Base-by-base conservation (phyloP, 345 rosid genomes). In the Eucalyptus pauciflora region DNA sequence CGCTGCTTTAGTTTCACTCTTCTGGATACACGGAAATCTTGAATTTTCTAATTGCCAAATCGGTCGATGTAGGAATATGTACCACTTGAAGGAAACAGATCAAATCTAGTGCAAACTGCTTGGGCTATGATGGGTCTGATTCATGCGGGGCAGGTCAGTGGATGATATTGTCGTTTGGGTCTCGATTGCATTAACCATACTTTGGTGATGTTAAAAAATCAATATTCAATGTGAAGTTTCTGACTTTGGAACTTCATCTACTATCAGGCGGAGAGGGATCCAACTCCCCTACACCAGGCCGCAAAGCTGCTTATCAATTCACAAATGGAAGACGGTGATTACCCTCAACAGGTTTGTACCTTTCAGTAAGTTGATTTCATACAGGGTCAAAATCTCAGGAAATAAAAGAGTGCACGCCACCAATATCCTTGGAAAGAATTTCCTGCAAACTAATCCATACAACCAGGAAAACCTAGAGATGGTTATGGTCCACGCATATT, bases 221-320 rank as follows among this genome's bases (percentile, higher is more conserved):
- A 12, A 29, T 16, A 22, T 31, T 22, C 50, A 14, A 60, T 83
- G 52, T 56, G 83, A 62, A 43, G 12, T 43, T 48, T 25, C 89
- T 58, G 24, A 56, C 31, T 25, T n/a, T 67, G 33, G 27, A 11
- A 3, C 16, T 25, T 79, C 67, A 46, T 22, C 45, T 24, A 62
- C 50, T 45, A 46, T 56, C 69, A 94, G 95, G 94, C 92, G 22
- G 95, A 94, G 88, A 88, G 94, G 92, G 95, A 96, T 89, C 94
- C 95, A 5, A 90, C 89, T 16, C 96, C 98, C 52, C 92, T 96
- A 90, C 96, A 95, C 81, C 92, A 89, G 4, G 99, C 94, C 27
- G 97, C 94, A 27, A 97, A 93, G 88, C 88, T 96, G 52, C 87
- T 97, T 87, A 96, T 97, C 90, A 96, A 93, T 91, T 95, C 96